phyloP scores from a whole-genome alignment of 495 filamentous ascomycete species.

The Xylaria bambusicola region DNA sequence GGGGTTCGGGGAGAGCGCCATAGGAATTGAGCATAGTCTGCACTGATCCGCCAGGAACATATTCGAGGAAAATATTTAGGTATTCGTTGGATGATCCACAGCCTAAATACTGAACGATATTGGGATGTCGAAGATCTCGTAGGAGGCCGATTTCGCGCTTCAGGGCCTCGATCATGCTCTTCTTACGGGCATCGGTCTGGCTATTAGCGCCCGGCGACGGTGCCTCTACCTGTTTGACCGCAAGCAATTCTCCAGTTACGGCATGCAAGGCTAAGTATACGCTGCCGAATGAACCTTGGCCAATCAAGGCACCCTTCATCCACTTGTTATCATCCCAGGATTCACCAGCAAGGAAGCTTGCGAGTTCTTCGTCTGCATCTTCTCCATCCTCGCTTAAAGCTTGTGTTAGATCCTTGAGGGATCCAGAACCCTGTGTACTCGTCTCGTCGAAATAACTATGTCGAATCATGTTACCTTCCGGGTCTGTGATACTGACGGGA shows the following conservation, averaged over 20 bases:
- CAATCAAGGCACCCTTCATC: conserved; percentile 98
- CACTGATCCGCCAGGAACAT: conserved; percentile 95
- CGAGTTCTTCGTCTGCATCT: conserved; percentile 76
- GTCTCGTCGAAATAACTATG: conserved; percentile 86
- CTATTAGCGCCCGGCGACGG: conserved; percentile 77
- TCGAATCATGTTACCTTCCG: conserved; percentile 62
- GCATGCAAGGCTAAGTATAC: conserved; percentile 97
- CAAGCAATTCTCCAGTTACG: conserved; percentile 95
- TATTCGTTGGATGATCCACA: conserved; percentile 87
- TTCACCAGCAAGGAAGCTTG: conserved; percentile 83
- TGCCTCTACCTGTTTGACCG: conserved; percentile 97
- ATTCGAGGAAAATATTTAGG: conserved; percentile 99
- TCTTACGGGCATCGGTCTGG: conserved; percentile 84
- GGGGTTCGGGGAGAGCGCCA: conserved; percentile 86
- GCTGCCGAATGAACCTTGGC: conserved; percentile 94
- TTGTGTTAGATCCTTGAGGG: conserved; percentile 56
- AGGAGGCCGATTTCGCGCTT: conserved; percentile 95
- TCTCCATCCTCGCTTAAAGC: conserved; percentile 85
- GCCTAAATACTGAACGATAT: conserved; percentile 97
- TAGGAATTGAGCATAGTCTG: conserved; percentile 98
- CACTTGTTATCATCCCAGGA: conserved; percentile 94
- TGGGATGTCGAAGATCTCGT: conserved; percentile 90
- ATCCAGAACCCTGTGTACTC: conserved; percentile 62
- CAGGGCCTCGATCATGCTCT: conserved; percentile 94
- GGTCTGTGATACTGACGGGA: conserved; percentile 68